Evolutionary conservation across 2,329 filamentous ascomycete genomes (phyloP).

Genomic region (Aspergillus sclerotialis): DNA sequence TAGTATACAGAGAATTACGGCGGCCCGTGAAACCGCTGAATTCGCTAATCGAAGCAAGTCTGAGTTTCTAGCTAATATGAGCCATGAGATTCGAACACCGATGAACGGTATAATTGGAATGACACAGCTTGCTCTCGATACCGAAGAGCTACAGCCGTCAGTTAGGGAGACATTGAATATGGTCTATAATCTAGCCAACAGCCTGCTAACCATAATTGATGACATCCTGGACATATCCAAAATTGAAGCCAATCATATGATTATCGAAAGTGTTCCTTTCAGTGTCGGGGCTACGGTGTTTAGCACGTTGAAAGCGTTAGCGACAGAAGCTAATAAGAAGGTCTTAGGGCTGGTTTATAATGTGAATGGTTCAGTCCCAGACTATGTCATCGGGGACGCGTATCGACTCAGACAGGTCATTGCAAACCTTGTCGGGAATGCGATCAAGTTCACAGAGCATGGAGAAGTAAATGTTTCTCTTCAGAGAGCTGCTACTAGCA

Average conservation of each 20-base stretch:
- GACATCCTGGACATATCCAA: slow-evolving; percentile 63
- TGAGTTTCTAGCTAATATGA: slow-evolving; percentile 98
- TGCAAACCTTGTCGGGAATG: slow-evolving; percentile 92
- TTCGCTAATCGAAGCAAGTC: slow-evolving; percentile 97
- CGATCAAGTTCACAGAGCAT: slow-evolving; percentile 97
- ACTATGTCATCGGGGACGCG: slow-evolving; percentile 92
- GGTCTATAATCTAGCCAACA: slow-evolving; percentile 93
- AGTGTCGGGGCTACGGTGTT: slow-evolving; percentile 91
- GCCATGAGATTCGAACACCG: slow-evolving; percentile 92
- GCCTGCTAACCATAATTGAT: slow-evolving; percentile 93
- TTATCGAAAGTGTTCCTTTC: slow-evolving; percentile 96
- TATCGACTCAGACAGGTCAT: slow-evolving; percentile 97
- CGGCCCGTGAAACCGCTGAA: slow-evolving; percentile 90
- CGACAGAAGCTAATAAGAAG: slow-evolving; percentile 96
- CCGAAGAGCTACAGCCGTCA: slow-evolving; percentile 86
- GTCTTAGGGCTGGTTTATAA: slow-evolving; percentile 88
- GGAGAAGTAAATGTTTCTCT: slow-evolving; percentile 96
- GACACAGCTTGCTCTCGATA: slow-evolving; percentile 94
- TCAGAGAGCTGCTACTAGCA: slow-evolving; percentile 60
- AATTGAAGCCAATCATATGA: slow-evolving; percentile 94
- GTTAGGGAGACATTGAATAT: slow-evolving; percentile 98
- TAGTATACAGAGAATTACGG: slow-evolving; percentile 93
- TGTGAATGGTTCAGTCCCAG: slow-evolving; percentile 86
- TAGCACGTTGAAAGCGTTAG: slow-evolving; percentile 91
- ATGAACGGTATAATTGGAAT: slow-evolving; percentile 99